phyloP scores from a whole-genome alignment of 106 monocot genomes.

The Cymbidium sinense region DNA sequence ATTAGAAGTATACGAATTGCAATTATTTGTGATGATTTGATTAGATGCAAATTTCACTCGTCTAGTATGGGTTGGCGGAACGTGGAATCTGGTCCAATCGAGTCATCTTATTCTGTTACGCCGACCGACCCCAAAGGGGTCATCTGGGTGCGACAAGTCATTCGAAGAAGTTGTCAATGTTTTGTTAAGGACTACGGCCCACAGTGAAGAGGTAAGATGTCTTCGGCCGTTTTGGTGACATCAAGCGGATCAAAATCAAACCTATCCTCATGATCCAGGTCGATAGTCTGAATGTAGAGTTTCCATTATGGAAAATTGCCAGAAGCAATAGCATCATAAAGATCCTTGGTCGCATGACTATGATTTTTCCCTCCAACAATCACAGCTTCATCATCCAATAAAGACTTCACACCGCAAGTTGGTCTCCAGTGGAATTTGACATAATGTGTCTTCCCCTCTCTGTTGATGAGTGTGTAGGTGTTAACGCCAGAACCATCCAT shows the following conservation, averaged over 20 bases:
- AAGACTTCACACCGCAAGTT: slow-evolving; percentile 71
- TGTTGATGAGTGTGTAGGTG: slow-evolving; percentile 64
- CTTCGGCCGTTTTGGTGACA: slow-evolving; percentile 91
- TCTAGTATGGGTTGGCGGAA: no score
- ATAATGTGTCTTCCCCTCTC: slow-evolving; percentile 54
- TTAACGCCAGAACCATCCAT: slow-evolving; percentile 89
- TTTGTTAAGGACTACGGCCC: slow-evolving; percentile 87
- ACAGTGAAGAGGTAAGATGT: slow-evolving; percentile 76
- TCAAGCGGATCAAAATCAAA: slow-evolving; percentile 90
- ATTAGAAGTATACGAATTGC: no score
- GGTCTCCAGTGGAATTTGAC: slow-evolving; percentile 94
- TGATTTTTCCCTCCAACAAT: slow-evolving; percentile 66
- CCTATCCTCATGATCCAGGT: slow-evolving; percentile 60
- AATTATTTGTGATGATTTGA: no score
- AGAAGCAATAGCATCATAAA: slow-evolving; percentile 61
- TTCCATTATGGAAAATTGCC: slow-evolving; percentile 87
- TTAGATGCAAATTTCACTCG: no score
- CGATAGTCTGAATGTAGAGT: slow-evolving; percentile 75
- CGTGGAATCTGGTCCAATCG: no score
- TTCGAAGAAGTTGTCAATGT: slow-evolving; percentile 68
- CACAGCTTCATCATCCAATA: slow-evolving; percentile 75
- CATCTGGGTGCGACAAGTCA: no score
- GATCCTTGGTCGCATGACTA: slow-evolving; percentile 84
- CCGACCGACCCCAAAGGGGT: no score
- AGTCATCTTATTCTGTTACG: no score